Evolutionary conservation across 495 filamentous ascomycete species (phyloP), one percentile per base, ranked within the genome.

Genomic region (Xylona heveae): DNA sequence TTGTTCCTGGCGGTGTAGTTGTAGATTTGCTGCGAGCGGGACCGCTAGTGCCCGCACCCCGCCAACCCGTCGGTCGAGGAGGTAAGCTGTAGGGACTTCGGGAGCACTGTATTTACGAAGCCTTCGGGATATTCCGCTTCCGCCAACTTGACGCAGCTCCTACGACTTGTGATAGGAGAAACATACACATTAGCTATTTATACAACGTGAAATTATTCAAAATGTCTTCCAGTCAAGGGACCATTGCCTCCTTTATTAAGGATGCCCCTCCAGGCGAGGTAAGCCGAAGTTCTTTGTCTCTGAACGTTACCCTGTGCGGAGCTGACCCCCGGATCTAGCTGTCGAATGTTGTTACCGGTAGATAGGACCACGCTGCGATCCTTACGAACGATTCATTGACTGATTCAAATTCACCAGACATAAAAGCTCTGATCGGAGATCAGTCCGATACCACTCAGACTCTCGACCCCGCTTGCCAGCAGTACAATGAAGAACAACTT

Each of bases 231-330:
- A n/a, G n/a, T n/a, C n/a, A n/a, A n/a, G 30, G n/a, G 36, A 71
- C 76, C 19, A 57, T 79, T 33, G 78, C 81, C 38, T 74, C 80
- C 3, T 99, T 95, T 52, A 72, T 99, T 39, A 71, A 94, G 53
- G 80, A 81, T 50, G 81, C 88, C 46, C 88, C 88, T 26, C 90
- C 90, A 19, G 90, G 90, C 57, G 90, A 99, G 78, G 88, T 94
- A 69, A 43, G 62, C 20, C 35, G 20, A 17, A 19, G 15, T 33
- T 7, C 22, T 19, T 41, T n/a, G 21, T 19, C n/a, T 22, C 12
- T 9, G 10, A 19, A 25, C 18, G 23, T 29, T 36, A 31, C 26
- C 13, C 23, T 25, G 23, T 25, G 23, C 23, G 23, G 10, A 6
- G 6, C 31, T 32, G 40, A 20, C 26, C 33, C 24, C 19, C 19